Conservation (phyloP, 2,329 filamentous ascomycete genomes). For the Hymenotorrendiella dingleyae region DNA sequence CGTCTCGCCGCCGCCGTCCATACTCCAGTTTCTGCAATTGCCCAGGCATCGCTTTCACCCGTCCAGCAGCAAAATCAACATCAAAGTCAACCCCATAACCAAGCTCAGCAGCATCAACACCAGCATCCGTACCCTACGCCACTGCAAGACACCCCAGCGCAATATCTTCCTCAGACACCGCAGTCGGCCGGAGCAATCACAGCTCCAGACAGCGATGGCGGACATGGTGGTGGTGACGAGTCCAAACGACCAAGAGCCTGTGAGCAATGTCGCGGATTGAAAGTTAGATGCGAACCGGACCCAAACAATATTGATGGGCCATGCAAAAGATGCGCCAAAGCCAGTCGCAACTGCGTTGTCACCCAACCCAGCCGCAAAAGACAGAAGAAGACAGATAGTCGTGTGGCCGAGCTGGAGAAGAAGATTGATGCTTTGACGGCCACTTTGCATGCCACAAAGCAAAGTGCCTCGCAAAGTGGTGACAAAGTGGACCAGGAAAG, state of each 20-base stretch:
- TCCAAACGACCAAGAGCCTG: conserved; percentile 35
- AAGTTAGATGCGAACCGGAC: conserved; percentile 37
- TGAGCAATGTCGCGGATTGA: conserved; percentile 37
- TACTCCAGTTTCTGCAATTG: conserved; percentile 9
- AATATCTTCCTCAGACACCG: conserved; percentile 23
- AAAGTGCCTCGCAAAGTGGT: conserved; percentile 2
- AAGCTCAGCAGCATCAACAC: conserved; percentile 9
- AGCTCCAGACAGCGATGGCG: conserved; percentile 14
- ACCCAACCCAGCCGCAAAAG: conserved; percentile 37
- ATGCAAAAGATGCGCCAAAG: conserved; percentile 37
- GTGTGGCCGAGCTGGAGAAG: conserved; percentile 39
- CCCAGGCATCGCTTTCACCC: conserved; percentile 7
- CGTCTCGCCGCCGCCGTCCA: too few relatives aligned
- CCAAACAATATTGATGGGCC: conserved; percentile 29
- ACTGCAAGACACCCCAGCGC: conserved; percentile 5
- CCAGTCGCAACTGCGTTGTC: conserved; percentile 35
- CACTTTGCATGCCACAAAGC: conserved; percentile 29
- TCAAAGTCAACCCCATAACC: too few relatives aligned
- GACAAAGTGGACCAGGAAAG: conserved; percentile 10
- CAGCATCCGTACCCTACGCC: conserved; percentile 7
- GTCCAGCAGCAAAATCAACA: too few relatives aligned
- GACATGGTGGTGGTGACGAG: conserved; percentile 19
- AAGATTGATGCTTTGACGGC: conserved; percentile 37
- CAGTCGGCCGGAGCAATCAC: conserved; percentile 17
- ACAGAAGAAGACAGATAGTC: conserved; percentile 39